Evolutionary conservation across 1,139 yeast species (phyloP), one percentile per base, ranked within the genome.

Genomic region (Chernovozyma aurita): DNA sequence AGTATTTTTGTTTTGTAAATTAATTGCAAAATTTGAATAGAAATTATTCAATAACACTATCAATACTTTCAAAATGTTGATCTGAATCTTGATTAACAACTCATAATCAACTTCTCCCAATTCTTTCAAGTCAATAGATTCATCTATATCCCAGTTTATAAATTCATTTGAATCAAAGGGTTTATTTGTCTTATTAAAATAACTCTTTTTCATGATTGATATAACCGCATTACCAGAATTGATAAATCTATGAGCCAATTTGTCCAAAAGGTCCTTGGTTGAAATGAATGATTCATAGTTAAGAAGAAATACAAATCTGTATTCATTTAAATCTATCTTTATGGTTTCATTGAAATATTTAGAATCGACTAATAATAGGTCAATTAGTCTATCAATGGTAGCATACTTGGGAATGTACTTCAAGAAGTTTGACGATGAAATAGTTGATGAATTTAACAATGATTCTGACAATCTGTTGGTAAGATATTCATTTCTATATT

Each of bases 61-160:
- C 40, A 87, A 65, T 1, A 88, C 86, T 52, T 86, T 95, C 43
- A 88, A 65, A 30, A 88, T 79, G 35, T 95, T 95, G 37, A 84
- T 73, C 52, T 88, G 95, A 37, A 88, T 85, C 53, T 82, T 65
- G 73, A 47, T 80, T 73, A 55, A 79, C 67, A 62, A 73, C 65
- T 51, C 77, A 65, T 84, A 69, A 44, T 70, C 74, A 25, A 70
- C 73, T 30, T 65, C 69, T 0, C 75, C 76, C 35, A 68, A 54
- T 27, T 60, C 65, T 29, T 55, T 54, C 40, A 68, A 50, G 37
- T 67, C 63, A 16, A 65, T 61, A 4, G 55, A 48, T 2, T 56
- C 49, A 41, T 69, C 74, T 18, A 61, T 46, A 14, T 57, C 54
- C 90, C 90, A 83, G 43, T 68, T 66, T 2, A 83, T 83, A 46